Evolutionary conservation across 352 stramenopile genomes (phyloP), one percentile per base, ranked within the genome.

Genomic region (Phytophthora parvispora): DNA sequence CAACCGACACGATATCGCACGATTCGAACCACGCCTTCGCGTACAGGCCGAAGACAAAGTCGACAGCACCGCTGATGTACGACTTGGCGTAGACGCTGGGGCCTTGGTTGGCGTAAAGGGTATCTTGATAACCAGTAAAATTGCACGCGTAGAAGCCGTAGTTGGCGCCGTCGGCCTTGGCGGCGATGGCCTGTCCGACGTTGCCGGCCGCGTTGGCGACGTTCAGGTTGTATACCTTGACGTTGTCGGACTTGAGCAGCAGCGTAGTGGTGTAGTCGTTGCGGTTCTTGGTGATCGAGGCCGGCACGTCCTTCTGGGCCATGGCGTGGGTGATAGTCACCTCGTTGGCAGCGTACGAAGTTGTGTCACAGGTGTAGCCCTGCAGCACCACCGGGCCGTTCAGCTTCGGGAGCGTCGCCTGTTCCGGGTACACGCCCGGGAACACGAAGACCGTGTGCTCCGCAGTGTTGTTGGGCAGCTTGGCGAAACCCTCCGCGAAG

Each of bases 141-240:
- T 72, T 72, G 18, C 64, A 72, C 2, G 47, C 64, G 49, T 72
- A 72, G 29, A 72, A 56, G 4, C 64, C 64, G 40, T 67, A 62
- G 31, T 72, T 65, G 9, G 64, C 36, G 16, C 38, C 56, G 24
- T 67, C 48, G 1, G 60, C 48, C 18, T 61, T 67, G 34, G 55
- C 60, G 22, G 64, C 49, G n/a, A 67, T 60, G 0, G 56, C 64
- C 27, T 72, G 56, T 22, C 64, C 57, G 7, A 60, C 47, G 18
- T 47, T 36, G 5, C 62, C 62, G 6, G 62, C 62, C 24, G 53
- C 63, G 43, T 69, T 69, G 52, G 52, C 32, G 2, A 70, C 63
- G 25, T 70, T 70, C 36, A 71, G 63, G 36, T 71, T 71, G 55
- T 71, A 71, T 28, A 71, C 48, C 13, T 71, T 71, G 3, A 71